Evolutionary conservation across 2,329 filamentous ascomycete species (phyloP).

Genomic region (Diaporthe longicolla): DNA sequence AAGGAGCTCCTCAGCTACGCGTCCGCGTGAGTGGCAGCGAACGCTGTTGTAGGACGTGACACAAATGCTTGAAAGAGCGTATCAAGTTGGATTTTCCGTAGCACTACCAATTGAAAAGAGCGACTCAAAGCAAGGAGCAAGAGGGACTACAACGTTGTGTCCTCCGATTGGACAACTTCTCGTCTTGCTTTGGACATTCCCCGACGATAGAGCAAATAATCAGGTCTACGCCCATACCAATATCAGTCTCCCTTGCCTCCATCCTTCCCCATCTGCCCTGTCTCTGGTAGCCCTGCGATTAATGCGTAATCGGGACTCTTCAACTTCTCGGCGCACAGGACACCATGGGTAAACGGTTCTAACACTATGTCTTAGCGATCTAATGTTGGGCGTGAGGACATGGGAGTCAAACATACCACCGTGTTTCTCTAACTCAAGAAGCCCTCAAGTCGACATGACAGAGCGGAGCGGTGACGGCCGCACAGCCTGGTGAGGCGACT

Average conservation of each 20-base stretch:
- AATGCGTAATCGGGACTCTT: constrained; percentile 32
- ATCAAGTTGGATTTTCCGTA: constrained; percentile 36
- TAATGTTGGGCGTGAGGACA: too few species aligned
- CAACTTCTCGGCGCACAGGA: constrained; percentile 39
- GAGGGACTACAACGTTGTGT: constrained; percentile 23
- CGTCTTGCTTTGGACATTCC: constrained; percentile 32
- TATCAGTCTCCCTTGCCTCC: constrained; percentile 28
- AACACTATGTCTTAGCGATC: constrained; percentile 3
- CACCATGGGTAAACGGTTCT: constrained; percentile 40
- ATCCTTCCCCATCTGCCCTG: constrained; percentile 37
- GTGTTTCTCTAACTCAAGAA: constrained; percentile 61
- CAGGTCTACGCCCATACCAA: constrained; percentile 33
- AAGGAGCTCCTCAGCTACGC: background rate
- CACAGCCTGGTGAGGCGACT: constrained; percentile 65
- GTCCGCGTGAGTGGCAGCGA: background rate
- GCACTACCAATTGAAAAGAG: constrained; percentile 41
- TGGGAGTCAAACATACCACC: constrained; percentile 31
- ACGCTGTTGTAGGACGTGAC: background rate
- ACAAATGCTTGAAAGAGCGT: constrained; percentile 38
- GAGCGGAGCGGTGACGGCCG: constrained; percentile 78
- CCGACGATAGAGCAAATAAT: constrained; percentile 32
- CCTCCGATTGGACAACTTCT: constrained; percentile 36
- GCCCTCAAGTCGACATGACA: constrained; percentile 77
- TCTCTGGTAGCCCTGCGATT: constrained; percentile 38
- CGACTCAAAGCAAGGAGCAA: constrained; percentile 35